phyloP scores from a whole-genome alignment of 2,329 filamentous ascomycete species.

The Sporothrix luriei region DNA sequence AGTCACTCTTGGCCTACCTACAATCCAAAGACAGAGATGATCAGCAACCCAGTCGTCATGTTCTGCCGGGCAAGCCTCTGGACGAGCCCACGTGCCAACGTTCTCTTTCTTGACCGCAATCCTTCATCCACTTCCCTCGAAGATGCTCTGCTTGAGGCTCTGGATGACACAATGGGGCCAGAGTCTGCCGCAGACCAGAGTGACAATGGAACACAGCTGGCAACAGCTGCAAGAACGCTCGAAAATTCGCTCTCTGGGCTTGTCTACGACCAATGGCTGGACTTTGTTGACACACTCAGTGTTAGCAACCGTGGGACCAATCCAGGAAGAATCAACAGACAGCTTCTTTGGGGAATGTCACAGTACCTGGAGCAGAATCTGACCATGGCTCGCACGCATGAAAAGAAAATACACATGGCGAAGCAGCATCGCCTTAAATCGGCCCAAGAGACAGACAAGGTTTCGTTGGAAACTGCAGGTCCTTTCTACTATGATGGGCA shows the following conservation, averaged over 20 bases:
- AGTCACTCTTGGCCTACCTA: background rate
- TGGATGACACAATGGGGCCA: conserved; percentile 29
- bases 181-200: background rate
- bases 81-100: conserved; percentile 38
- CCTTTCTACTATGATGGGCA: background rate
- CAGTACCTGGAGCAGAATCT: conserved; percentile 45
- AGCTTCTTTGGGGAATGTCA: conserved; percentile 41
- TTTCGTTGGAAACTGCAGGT: background rate
- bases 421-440: background rate
- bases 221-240: conserved; percentile 28
- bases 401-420: conserved; percentile 27
- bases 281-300: conserved; percentile 43
- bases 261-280: conserved; percentile 44
- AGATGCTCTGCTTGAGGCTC: conserved; percentile 37
- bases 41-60: background rate
- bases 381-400: conserved; percentile 32
- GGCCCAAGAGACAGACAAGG: background rate
- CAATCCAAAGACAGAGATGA: background rate
- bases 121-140: conserved; percentile 37
- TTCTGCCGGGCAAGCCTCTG: conserved; percentile 46
- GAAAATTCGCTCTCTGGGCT: conserved; percentile 35
- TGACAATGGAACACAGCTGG: background rate
- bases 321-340: conserved; percentile 20
- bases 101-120: conserved; percentile 43
- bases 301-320: conserved; percentile 9